Evolutionary conservation across 352 stramenopile genomes (phyloP).

Genomic region (Pseudoperonospora humuli): DNA sequence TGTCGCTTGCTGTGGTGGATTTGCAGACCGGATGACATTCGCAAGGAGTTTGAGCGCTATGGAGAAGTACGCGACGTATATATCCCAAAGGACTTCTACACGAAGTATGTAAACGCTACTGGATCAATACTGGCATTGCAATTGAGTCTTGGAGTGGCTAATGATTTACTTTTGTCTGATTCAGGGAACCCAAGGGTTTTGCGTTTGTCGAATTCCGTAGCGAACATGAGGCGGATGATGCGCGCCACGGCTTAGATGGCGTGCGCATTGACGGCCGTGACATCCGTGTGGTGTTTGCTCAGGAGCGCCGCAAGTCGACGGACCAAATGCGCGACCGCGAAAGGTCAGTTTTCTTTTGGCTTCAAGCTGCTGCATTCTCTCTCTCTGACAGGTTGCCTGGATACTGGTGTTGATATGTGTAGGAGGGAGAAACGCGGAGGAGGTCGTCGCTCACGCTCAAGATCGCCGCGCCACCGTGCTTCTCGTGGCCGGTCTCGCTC

Average conservation of each 20-base stretch:
- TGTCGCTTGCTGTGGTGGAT: not conserved
- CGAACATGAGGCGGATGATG: constrained; percentile 87
- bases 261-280: constrained; percentile 88
- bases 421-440: constrained; percentile 30
- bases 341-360: constrained; percentile 20
- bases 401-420: constrained; percentile 1
- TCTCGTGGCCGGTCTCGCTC: constrained; percentile 37
- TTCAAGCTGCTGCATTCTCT: not conserved
- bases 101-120: constrained; percentile 43
- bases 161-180: constrained; percentile 2
- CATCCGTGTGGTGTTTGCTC: constrained; percentile 93
- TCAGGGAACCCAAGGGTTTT: constrained; percentile 90
- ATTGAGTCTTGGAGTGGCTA: constrained; percentile 3
- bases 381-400: not conserved
- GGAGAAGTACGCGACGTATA: constrained; percentile 94
- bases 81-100: constrained; percentile 92
- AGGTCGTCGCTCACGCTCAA: constrained; percentile 25
- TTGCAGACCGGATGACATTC: constrained; percentile 82
- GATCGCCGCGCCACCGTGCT: constrained; percentile 25
- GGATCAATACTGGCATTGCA: too few relatives aligned
- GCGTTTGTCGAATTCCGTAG: constrained; percentile 93
- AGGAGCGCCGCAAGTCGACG: constrained; percentile 93
- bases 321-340: constrained; percentile 91
- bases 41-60: constrained; percentile 89
- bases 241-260: constrained; percentile 87